Evolutionary conservation across 2,329 filamentous ascomycete species (phyloP), one percentile per base, ranked within the genome.

Genomic region (Aspergillus novoparasiticus): DNA sequence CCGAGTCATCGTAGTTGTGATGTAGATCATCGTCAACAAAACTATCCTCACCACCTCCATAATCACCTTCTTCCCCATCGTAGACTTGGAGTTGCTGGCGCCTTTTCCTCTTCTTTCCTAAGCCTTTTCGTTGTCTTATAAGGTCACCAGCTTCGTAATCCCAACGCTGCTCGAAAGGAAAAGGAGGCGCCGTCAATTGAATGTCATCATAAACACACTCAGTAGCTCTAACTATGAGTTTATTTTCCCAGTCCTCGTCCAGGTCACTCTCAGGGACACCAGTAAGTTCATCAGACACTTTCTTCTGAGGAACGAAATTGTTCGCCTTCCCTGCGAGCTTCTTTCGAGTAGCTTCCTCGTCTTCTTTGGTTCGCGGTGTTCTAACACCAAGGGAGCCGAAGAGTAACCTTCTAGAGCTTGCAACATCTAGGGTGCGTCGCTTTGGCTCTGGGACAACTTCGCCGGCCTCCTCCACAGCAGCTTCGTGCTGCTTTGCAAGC

Each of bases 121-220:
- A 72, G 26, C 72, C 77, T 66, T 76, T 79, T 63, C 68, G 74
- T 66, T 75, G 75, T 61, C 71, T 77, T 67, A 81, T 83, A 71
- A 67, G 73, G 57, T 72, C 67, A 59, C 86, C 84, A 71, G 94
- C 91, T 64, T 93, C 89, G 4, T 87, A 85, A 76, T 96, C 92
- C 94, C 94, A 97, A 54, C 91, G 86, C 76, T 97, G 93, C 19
- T 91, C 83, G 75, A 97, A 97, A 0, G 94, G 94, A 72, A 96
- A 97, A 0, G 94, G 92, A 0, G 94, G 94, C 39, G 91, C 85
- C 59, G 86, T 90, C 53, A 96, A 82, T 36, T 85, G 80, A 45
- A 92, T 80, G 6, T 84, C 85, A 34, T 91, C 85, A n/a, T 91
- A 84, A 65, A 88, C 87, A 77, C 94, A 97, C 75, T 98, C 94